Percentiles rank a stretch among this genome's conserved stretches.
phyloP scores from a whole-genome alignment of 2,329 filamentous ascomycete genomes.

The Nannizziopsis arthrosporioides region DNA sequence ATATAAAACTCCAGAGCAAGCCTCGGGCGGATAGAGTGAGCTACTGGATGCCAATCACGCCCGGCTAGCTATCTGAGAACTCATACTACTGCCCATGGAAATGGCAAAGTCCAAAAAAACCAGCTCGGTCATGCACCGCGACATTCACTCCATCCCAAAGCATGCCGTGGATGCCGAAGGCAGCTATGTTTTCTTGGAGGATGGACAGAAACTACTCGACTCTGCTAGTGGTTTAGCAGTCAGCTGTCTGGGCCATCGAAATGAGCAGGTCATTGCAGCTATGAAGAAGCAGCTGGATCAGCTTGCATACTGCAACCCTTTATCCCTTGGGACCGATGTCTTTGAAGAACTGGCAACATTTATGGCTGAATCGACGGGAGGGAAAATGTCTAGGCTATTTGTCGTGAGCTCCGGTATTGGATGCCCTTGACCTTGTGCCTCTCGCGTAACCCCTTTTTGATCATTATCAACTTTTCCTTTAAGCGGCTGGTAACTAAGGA shows the following conservation, averaged over 20 bases:
- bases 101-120: too few species aligned
- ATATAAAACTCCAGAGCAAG: too few species aligned
- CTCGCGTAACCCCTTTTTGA: neutral
- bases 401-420: conserved; percentile 46
- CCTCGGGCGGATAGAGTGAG: too few species aligned
- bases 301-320: conserved; percentile 48
- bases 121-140: conserved; percentile 41
- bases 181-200: conserved; percentile 41
- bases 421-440: neutral
- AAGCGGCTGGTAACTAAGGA: neutral
- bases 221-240: conserved; percentile 64
- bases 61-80: too few species aligned
- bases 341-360: conserved; percentile 43
- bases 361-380: conserved; percentile 41
- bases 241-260: conserved; percentile 57
- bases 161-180: conserved; percentile 40
- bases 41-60: too few species aligned
- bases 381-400: conserved; percentile 44
- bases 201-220: conserved; percentile 55
- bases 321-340: conserved; percentile 45
- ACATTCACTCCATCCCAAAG: conserved; percentile 37
- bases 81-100: too few species aligned
- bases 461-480: neutral
- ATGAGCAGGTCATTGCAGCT: conserved; percentile 48
- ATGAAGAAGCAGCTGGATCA: conserved; percentile 48